Evolutionary conservation across 345 rosid genomes (phyloP), one percentile per base, ranked within the genome.

Genomic region (Syzygium grande): DNA sequence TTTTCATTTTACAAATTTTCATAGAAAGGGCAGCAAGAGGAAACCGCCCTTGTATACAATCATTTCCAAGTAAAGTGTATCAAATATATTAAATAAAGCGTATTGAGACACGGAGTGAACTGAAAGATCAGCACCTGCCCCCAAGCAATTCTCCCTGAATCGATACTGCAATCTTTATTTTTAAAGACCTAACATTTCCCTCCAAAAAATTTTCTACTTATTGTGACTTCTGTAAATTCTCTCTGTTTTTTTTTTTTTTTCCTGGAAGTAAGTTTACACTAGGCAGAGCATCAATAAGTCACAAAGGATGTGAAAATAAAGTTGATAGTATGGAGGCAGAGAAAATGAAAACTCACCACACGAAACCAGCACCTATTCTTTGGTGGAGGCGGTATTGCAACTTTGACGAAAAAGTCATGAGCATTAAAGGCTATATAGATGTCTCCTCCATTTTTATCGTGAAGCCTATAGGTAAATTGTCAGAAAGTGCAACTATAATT

Each of bases 391-490:
- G 98, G 97, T 89, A 96, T 93, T 41, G 93, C 55, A 90, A 91
- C 95, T 87, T 93, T 92, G 85, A 97, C 95, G 83, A 90, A 90
- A 88, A 90, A 95, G 85, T 93, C 90, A 86, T 95, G 99, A 41
- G 98, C 96, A 84, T 96, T 97, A 88, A 97, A 96, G 14, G 98
- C 99, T 86, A 91, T 52, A 91, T 95, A 95, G 89, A 95, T 91
- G 89, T 96, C 95, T 84, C 92, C 92, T 87, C 93, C 93, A 56
- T 90, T 85, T 43, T 85, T 83, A 52, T 94, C 97, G 90, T 95
- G 98, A 89, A 97, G 96, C 91, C 99, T 96, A 92, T 89, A 89
- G 86, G 87, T 89, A 87, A 29, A 61, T 52, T 21, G 41, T 86
- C 56, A 55, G 77, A 43, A 34, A 73, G 46, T 73, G 83, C 83